Evolutionary conservation across 1,139 yeast species (phyloP).

Genomic region (Candida albicans): DNA sequence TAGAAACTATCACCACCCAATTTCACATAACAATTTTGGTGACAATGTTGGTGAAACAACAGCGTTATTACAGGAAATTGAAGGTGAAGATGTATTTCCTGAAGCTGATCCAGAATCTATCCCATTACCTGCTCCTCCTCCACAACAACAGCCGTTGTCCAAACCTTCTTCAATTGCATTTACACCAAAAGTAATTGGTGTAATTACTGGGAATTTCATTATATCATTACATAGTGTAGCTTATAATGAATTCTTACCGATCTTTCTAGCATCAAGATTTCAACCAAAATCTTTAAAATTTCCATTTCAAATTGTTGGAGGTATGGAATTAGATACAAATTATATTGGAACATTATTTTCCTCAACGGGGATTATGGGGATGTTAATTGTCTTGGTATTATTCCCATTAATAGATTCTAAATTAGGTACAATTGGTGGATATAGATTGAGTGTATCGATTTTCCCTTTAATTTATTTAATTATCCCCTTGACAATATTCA

Average conservation of each 20-base stretch:
- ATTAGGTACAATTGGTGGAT: slow-evolving; percentile 45
- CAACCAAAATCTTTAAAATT: slow-evolving; percentile 38
- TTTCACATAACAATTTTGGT: slow-evolving; percentile 7
- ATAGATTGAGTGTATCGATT: slow-evolving; percentile 29
- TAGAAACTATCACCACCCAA: slow-evolving; percentile 23
- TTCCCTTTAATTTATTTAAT: slow-evolving; percentile 51
- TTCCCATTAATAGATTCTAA: slow-evolving; percentile 55
- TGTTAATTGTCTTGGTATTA: slow-evolving; percentile 47
- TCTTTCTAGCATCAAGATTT: slow-evolving; percentile 52
- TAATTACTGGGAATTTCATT: slow-evolving; percentile 15
- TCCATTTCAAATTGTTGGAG: slow-evolving; percentile 30
- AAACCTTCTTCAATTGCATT: slow-evolving; percentile 17
- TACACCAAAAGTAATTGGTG: slow-evolving; percentile 24
- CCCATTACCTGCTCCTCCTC: slow-evolving; percentile 21
- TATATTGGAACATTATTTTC: slow-evolving; percentile 58
- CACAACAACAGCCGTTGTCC: not conserved
- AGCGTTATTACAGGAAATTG: slow-evolving; percentile 2
- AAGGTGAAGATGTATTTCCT: slow-evolving; percentile 3
- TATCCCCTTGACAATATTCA: slow-evolving; percentile 52
- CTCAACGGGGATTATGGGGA: slow-evolving; percentile 57
- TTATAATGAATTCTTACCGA: slow-evolving; percentile 58
- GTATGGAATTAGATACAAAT: slow-evolving; percentile 37
- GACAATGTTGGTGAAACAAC: slow-evolving; percentile 5
- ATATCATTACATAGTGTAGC: slow-evolving; percentile 44
- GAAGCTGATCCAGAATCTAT: slow-evolving; percentile 17